Conservation (phyloP, 2,329 filamentous ascomycete species). For the Xylariales sp. region DNA sequence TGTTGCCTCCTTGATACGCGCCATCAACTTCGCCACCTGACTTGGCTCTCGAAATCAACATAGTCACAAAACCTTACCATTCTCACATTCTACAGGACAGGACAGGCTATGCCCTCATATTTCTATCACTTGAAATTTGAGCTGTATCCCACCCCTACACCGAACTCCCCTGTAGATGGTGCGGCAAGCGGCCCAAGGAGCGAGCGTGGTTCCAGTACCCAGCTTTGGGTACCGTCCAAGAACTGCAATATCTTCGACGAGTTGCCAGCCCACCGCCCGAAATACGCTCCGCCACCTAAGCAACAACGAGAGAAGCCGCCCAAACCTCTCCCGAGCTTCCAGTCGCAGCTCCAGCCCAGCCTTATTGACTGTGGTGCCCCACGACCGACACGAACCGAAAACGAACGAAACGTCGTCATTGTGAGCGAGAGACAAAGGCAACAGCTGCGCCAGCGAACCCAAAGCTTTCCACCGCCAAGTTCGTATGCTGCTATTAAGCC, state of each 20-base stretch:
- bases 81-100: no score
- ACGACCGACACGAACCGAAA: slow-evolving; percentile 26
- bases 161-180: slow-evolving; percentile 17
- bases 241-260: slow-evolving; percentile 50
- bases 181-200: slow-evolving; percentile 1
- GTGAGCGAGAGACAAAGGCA: slow-evolving; percentile 35
- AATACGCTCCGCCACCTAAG: no score
- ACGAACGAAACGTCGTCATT: slow-evolving; percentile 32
- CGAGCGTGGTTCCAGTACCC: slow-evolving; percentile 8
- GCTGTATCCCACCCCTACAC: slow-evolving; percentile 48
- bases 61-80: no score
- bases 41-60: no score
- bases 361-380: slow-evolving; percentile 49
- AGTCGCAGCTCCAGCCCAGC: slow-evolving; percentile 16
- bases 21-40: background rate
- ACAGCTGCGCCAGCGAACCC: slow-evolving; percentile 29
- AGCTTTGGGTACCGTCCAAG: slow-evolving; percentile 46
- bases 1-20: slow-evolving; percentile 16
- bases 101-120: slow-evolving; percentile 55
- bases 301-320: no score
- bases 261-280: slow-evolving; percentile 38
- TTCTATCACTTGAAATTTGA: slow-evolving; percentile 65
- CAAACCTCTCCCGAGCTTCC: no score
- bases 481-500: slow-evolving; percentile 41
- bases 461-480: slow-evolving; percentile 38